Evolutionary conservation across 495 filamentous ascomycete genomes (phyloP).

Genomic region (Aspergillus bertholletiae): DNA sequence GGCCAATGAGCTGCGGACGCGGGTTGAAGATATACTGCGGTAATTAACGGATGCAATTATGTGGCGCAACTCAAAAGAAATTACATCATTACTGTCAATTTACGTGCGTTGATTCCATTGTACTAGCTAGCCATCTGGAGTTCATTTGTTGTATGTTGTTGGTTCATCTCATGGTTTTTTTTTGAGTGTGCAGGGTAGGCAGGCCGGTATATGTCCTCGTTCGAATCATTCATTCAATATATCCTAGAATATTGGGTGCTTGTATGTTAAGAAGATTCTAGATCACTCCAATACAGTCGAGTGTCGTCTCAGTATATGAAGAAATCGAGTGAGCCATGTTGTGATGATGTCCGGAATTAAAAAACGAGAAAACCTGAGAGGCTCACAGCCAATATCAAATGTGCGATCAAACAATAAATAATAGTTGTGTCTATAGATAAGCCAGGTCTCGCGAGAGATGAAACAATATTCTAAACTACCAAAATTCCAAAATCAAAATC

Average conservation of each 20-base stretch:
- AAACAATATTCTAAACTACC: background rate
- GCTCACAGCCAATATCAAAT: too few relatives aligned
- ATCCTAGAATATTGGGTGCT: background rate
- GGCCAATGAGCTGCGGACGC: slow-evolving; percentile 37
- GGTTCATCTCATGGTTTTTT: background rate
- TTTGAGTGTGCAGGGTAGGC: background rate
- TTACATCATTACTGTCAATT: background rate
- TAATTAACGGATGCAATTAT: slow-evolving; percentile 18
- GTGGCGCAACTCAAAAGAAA: background rate
- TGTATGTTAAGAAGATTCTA: background rate
- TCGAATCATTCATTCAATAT: background rate
- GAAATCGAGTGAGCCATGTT: too few relatives aligned
- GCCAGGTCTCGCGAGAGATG: too few relatives aligned
- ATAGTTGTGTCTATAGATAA: too few relatives aligned
- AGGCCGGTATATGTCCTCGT: background rate
- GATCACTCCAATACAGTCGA: background rate
- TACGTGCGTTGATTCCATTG: background rate
- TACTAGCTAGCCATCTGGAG: background rate
- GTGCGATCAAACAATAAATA: too few relatives aligned
- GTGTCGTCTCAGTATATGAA: background rate
- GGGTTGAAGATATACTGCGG: slow-evolving; percentile 43
- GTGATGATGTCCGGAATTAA: background rate
- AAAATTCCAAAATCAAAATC: background rate
- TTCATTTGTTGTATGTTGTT: slow-evolving; percentile 4
- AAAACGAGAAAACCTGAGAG: too few relatives aligned